Evolutionary conservation across 192 early-diverging fungal genomes (phyloP), one percentile per base, ranked within the genome.

Genomic region (Entomortierella parvispora): DNA sequence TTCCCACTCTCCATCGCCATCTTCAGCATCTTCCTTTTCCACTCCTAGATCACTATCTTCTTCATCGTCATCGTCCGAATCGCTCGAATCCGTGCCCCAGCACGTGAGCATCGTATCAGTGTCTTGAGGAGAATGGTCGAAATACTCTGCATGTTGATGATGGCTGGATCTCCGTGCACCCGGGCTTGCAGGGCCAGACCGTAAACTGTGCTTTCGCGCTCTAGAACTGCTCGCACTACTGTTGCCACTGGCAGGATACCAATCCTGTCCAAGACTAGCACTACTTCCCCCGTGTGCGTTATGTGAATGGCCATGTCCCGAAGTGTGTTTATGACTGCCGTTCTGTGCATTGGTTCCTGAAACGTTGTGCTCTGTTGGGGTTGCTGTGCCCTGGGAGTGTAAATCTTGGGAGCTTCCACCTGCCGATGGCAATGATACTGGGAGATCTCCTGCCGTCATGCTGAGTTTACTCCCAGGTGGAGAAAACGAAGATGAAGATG

Each of bases 1-100:
- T n/a, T 81, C 70, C 66, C 61, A 69, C 57, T 76, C 80, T 42
- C 62, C 70, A 63, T 81, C 80, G 0, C 68, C 68, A 33, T 76
- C 71, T 17, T 62, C 64, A 4, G 70, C 65, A 18, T 48, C 61
- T 15, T 79, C 74, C 25, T 82, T 60, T 18, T 63, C 61, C 20
- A 57, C 33, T 0, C 22, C 26, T 20, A 29, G 55, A 10, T 55
- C 52, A 42, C 52, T 48, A 11, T 70, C 68, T 1, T 56, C 52
- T 18, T 72, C 69, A 20, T 68, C 71, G 28, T 67, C 65, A 20
- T 68, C 65, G 10, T 77, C 72, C 5, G 45, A 14, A 12, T 58
- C 55, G 33, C 66, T 68, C 23, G 54, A 58, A 37, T 77, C 74
- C 0, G 74, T 77, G 1, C 74, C 74, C 74, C 74, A 68, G 42